Conservation (phyloP, 257 asterid genomes). For the Plantago elongata region DNA sequence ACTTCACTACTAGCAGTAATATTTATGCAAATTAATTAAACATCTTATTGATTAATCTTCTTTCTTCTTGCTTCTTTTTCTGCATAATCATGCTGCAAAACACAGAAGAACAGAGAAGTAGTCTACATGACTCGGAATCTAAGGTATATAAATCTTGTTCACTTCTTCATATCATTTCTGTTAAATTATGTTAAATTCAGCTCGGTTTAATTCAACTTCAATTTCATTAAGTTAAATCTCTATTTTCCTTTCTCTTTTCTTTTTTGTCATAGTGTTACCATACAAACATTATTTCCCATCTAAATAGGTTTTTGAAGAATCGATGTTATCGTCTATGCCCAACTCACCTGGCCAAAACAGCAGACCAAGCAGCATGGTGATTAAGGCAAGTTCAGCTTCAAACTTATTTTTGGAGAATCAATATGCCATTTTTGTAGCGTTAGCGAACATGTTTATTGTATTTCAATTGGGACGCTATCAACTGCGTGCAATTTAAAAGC, state of each 20-base stretch:
- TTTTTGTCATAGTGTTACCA: too few species aligned
- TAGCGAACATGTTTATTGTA: too few species aligned
- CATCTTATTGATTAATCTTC: neutral
- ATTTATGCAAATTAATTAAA: slow-evolving; percentile 4
- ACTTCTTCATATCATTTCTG: neutral
- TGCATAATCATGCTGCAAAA: slow-evolving; percentile 41
- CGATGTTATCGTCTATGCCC: slow-evolving; percentile 23
- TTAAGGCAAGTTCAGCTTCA: slow-evolving; percentile 47
- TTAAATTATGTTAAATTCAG: too few species aligned
- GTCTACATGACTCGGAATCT: slow-evolving; percentile 23
- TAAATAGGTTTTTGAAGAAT: slow-evolving; percentile 32
- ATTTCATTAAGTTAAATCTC: too few species aligned
- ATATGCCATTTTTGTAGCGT: too few species aligned
- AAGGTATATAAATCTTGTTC: slow-evolving; percentile 29
- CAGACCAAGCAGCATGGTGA: slow-evolving; percentile 75
- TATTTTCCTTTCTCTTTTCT: too few species aligned
- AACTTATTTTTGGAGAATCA: too few species aligned
- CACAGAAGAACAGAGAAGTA: slow-evolving; percentile 27
- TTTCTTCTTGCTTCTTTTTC: slow-evolving; percentile 4
- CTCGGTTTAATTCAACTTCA: too few species aligned
- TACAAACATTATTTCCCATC: too few species aligned
- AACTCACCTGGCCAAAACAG: slow-evolving; percentile 46
- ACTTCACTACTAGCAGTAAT: slow-evolving; percentile 3
- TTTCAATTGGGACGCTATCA: too few species aligned
- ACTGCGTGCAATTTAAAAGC: too few species aligned